Evolutionary conservation across 176 grass and related monocot species (phyloP), one percentile per base, ranked within the genome.

Genomic region (Pharus latifolius): DNA sequence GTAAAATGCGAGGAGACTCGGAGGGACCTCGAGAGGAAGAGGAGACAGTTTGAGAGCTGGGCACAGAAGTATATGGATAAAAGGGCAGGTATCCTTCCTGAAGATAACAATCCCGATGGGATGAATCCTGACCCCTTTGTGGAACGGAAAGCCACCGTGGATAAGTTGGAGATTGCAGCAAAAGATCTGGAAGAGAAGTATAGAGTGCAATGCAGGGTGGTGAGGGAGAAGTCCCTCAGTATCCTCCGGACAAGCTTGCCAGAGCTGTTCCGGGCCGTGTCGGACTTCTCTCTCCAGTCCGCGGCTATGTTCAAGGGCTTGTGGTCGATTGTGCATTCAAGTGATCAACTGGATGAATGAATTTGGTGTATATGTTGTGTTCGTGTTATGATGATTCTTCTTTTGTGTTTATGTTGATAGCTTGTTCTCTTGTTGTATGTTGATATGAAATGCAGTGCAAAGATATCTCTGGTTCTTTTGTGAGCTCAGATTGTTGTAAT

Each of bases 201-300:
- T 49, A 52, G 2, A 1, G 82, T 27, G 57, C 88, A 91, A 24
- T 96, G 88, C 46, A 83, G 42, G 67, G 20, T 66, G 2, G 92
- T 88, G n/a, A 91, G 88, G 55, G 92, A 96, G 73, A 96, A 96
- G 16, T 88, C 92, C 43, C 78, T 96, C 38, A 61, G 12, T 38
- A 84, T 84, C 63, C 79, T 96, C 17, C 55, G 67, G 52, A 79
- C 55, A 13, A 84, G 78, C 61, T 56, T 96, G 82, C 92, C 82
- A 0, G 85, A 83, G 56, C 79, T 91, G 24, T 91, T 91, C 65
- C 35, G 63, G 0, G 31, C 4, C 10, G 65, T 91, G 20, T 70
- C 50, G 1, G 72, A 96, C 0, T 96, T 96, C 43, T 75, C 92
- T 7, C 51, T 75, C 15, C 56, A 69, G 34, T 86, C 87, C 3